These are phyloP conservation scores for Corynespora cassiicola DNA, from an alignment of 2,329 filamentous ascomycete genomes.

Conservation along the genomic window DNA sequence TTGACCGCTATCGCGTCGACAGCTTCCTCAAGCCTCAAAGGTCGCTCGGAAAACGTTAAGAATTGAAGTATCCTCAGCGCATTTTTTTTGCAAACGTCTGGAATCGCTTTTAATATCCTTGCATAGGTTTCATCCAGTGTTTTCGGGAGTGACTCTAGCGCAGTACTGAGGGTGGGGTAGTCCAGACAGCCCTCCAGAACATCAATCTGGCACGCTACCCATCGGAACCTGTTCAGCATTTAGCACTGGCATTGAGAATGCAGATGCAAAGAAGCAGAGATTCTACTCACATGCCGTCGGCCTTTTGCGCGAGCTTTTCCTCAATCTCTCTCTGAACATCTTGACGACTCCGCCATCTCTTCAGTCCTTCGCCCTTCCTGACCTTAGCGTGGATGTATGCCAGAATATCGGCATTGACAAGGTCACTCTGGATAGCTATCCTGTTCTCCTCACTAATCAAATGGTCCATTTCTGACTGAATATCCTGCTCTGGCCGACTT, in stretches of 20 bases:
- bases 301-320: slow-evolving; percentile 19
- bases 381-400: slow-evolving; percentile 27
- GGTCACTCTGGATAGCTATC: slow-evolving; percentile 23
- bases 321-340: slow-evolving; percentile 14
- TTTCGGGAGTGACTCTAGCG: slow-evolving; percentile 4
- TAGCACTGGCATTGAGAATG: slow-evolving; percentile 3
- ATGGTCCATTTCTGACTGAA: slow-evolving; percentile 3
- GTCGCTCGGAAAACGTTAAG: slow-evolving; percentile 1
- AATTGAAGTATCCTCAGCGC: slow-evolving; percentile 8
- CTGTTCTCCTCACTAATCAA: slow-evolving; percentile 12
- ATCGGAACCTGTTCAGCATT: slow-evolving; percentile 12
- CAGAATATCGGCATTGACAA: slow-evolving; percentile 31
- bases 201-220: slow-evolving; percentile 15
- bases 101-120: slow-evolving; percentile 6
- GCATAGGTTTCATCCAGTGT: slow-evolving; percentile 14
- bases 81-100: not conserved
- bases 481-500: slow-evolving; percentile 12
- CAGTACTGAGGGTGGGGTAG: not conserved
- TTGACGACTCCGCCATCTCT: slow-evolving; percentile 26
- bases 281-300: slow-evolving; percentile 24
- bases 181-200: slow-evolving; percentile 6
- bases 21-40: slow-evolving; percentile 4
- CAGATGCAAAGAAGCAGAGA: slow-evolving; percentile 15
- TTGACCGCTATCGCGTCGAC: slow-evolving; percentile 3
- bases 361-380: slow-evolving; percentile 17